Evolutionary conservation across 305 asterid genomes (phyloP).

Genomic region (Caryopteris hybrid): DNA sequence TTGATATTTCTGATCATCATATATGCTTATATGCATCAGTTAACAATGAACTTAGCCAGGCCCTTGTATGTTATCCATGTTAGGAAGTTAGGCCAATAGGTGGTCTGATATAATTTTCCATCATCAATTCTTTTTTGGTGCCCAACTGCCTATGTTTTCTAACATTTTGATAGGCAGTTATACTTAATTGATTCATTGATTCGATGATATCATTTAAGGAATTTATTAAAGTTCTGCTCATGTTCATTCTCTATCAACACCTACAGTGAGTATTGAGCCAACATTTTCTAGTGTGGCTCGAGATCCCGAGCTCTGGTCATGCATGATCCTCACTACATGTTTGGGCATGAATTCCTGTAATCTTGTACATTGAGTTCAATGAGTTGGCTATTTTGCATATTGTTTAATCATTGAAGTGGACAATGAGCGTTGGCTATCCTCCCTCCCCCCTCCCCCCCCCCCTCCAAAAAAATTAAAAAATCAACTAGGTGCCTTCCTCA

Average conservation of each 20-base stretch:
- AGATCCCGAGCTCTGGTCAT: background rate
- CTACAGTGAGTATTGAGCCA: background rate
- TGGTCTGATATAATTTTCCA: background rate
- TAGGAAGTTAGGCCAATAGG: background rate
- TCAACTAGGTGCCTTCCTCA: background rate
- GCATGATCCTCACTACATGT: background rate
- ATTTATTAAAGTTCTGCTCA: background rate
- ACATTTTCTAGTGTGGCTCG: background rate
- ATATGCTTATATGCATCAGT: background rate
- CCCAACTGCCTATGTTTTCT: background rate
- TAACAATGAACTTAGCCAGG: background rate
- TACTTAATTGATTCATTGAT: conserved; percentile 8
- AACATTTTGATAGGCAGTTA: background rate
- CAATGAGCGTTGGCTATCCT: background rate
- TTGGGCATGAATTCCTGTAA: conserved; percentile 1
- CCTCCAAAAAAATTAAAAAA: too few relatives aligned
- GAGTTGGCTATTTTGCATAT: conserved; percentile 3
- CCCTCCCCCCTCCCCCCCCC: background rate
- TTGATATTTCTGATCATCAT: background rate
- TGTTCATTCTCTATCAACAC: background rate
- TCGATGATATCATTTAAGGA: background rate
- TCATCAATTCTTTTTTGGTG: background rate
- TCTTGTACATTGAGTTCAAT: background rate
- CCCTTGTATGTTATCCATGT: background rate
- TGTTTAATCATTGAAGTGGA: background rate